phyloP scores from a whole-genome alignment of 2,329 filamentous ascomycete species.

The Paecilomyces dactylethromorphus region DNA sequence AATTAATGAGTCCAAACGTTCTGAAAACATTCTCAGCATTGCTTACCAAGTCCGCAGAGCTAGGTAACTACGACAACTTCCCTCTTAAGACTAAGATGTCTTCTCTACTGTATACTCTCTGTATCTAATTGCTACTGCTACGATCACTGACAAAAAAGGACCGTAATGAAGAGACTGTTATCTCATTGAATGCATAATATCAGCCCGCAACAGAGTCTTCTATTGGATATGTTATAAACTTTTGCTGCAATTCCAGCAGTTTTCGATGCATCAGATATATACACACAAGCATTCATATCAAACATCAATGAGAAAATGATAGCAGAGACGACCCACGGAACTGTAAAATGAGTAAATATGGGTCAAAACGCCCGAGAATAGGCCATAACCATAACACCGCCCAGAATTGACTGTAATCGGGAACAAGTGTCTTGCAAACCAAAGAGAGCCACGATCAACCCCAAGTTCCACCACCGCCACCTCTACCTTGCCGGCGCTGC shows the following conservation, averaged over 20 bases:
- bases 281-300: background rate
- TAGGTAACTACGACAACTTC: no score
- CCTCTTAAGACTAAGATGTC: no score
- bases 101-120: no score
- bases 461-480: conserved; percentile 90
- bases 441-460: conserved; percentile 36
- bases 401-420: background rate
- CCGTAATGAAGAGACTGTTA: background rate
- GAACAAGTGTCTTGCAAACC: background rate
- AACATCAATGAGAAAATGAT: background rate
- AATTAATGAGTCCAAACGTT: no score
- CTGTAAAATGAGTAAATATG: background rate
- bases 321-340: background rate
- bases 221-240: background rate
- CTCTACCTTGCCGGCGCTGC: conserved; percentile 75
- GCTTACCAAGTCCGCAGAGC: no score
- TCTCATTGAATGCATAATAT: background rate
- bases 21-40: no score
- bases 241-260: background rate
- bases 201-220: background rate
- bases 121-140: no score
- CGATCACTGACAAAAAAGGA: background rate
- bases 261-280: background rate
- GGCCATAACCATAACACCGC: background rate
- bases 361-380: background rate